Evolutionary conservation across 805 yeast species (phyloP).

Genomic region (Sugiyamaella qingdaonensis): DNA sequence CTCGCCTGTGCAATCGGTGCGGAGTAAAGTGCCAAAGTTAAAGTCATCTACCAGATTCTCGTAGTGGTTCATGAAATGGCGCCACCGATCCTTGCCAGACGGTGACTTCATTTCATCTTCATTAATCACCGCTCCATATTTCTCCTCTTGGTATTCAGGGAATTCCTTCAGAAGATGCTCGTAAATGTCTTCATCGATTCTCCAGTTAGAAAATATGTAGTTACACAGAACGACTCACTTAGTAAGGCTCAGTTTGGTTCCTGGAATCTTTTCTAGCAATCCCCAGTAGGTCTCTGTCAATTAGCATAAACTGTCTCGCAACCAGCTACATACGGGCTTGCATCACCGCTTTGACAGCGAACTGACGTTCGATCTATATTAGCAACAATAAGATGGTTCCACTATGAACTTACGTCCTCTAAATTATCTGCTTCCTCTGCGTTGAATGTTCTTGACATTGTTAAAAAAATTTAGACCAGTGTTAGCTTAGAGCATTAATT

Average conservation of each 20-base stretch:
- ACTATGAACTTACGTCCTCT: slow-evolving; percentile 50
- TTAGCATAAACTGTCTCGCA: background rate
- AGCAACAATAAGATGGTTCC: slow-evolving; percentile 15
- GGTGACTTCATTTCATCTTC: slow-evolving; percentile 83
- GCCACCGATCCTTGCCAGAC: slow-evolving; percentile 85
- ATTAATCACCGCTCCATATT: slow-evolving; percentile 50
- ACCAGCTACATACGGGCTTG: slow-evolving; percentile 54
- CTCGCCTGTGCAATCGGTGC: slow-evolving; percentile 67
- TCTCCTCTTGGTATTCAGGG: slow-evolving; percentile 75
- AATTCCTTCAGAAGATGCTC: slow-evolving; percentile 52
- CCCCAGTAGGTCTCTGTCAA: slow-evolving; percentile 73
- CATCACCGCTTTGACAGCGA: slow-evolving; percentile 94
- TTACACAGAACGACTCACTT: background rate
- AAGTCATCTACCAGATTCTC: slow-evolving; percentile 80
- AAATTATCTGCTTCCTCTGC: slow-evolving; percentile 92
- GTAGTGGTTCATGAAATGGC: slow-evolving; percentile 75
- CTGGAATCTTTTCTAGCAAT: slow-evolving; percentile 65
- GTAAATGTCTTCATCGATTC: slow-evolving; percentile 37
- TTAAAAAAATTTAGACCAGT: background rate
- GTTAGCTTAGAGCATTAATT: too few relatives aligned
- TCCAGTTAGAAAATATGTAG: background rate
- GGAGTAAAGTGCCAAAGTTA: slow-evolving; percentile 90
- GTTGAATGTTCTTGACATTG: slow-evolving; percentile 45
- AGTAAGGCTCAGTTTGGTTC: slow-evolving; percentile 53
- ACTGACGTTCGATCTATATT: slow-evolving; percentile 77